Evolutionary conservation across 1,284 basidiomycete species (phyloP), one percentile per base, ranked within the genome.

Genomic region (Papiliotrema nemorosa): DNA sequence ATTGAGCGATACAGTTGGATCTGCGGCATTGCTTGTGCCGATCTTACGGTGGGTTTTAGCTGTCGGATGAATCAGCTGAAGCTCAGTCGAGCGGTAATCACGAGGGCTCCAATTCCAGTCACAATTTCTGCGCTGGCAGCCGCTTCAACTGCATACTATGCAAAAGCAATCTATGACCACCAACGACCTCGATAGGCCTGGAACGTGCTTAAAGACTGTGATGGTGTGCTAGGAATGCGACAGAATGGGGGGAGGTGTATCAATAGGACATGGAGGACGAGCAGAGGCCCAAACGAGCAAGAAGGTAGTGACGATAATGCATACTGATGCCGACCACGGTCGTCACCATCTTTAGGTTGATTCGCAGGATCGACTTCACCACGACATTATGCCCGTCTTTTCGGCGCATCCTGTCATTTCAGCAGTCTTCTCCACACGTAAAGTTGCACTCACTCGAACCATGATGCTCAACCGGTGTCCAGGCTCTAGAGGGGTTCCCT

Each of bases 401-500:
- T 16, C 2, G 48, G 48, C 3, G 49, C 42, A n/a, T 51, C 44
- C 50, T 52, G 31, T 22, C 12, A n/a, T 6, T 13, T 39, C 42
- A 44, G 41, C 42, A 9, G 12, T 34, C 16, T 25, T 6, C 38
- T 12, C 38, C n/a, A n/a, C n/a, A n/a, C n/a, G n/a, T n/a, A n/a
- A n/a, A n/a, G n/a, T n/a, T 5, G 24, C 13, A 59, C 60, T 59
- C 45, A 67, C 70, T 21, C 70, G 50, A 18, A 72, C 54, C 70
- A 72, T 72, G 38, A 72, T 53, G 49, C 68, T 70, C 34, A 72
- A 49, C 5, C 70, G 44, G 36, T 72, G 70, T 7, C 70, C 70
- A 0, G 56, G 49, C 12, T 41, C 44, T 1, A 72, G 48, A 21
- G 36, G 31, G 36, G 47, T 7, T 0, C 60, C 63, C 21, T 63